A percentile compares a stretch with the other conserved stretches of the same genome.
These are phyloP conservation scores for Lyophyllum decastes DNA, from an alignment of 768 basidiomycete species.

Conservation along the genomic window DNA sequence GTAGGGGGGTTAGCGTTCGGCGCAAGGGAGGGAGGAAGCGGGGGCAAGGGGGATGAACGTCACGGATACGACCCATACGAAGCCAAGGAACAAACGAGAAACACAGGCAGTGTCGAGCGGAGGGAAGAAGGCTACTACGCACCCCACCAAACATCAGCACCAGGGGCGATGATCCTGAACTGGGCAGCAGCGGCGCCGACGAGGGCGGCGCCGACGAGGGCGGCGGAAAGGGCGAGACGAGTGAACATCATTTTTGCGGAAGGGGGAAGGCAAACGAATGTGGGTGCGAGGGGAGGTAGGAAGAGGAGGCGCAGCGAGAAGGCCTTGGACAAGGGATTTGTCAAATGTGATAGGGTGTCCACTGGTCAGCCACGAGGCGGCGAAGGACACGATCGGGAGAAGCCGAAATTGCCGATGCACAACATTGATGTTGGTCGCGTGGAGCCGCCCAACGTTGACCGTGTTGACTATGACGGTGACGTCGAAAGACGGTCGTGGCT, in stretches of 20 bases:
- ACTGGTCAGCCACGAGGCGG: not conserved
- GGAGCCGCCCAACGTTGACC: not conserved
- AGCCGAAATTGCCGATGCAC: not conserved
- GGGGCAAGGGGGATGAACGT: not conserved
- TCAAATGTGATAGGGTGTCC: too few relatives aligned
- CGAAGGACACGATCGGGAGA: not conserved
- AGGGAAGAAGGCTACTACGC: conserved; percentile 22
- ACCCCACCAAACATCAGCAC: conserved; percentile 63
- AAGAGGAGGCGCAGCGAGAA: not conserved
- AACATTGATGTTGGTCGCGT: not conserved
- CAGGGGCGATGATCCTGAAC: conserved; percentile 47
- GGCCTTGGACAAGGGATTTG: not conserved
- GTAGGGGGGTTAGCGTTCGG: not conserved
- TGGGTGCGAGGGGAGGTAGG: not conserved
- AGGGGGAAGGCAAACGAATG: conserved; percentile 8
- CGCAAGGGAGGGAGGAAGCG: not conserved
- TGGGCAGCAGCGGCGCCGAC: conserved; percentile 38
- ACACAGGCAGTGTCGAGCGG: not conserved
- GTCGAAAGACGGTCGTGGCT: too few relatives aligned
- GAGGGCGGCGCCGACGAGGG: conserved; percentile 41
- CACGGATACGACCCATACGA: too few relatives aligned
- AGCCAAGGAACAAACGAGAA: too few relatives aligned
- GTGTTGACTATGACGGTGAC: not conserved
- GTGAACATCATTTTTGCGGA: conserved; percentile 17
- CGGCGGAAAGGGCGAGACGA: conserved; percentile 33